Base-by-base conservation (phyloP, 2,329 filamentous ascomycete species). In the Phialemoniopsis sp. region DNA sequence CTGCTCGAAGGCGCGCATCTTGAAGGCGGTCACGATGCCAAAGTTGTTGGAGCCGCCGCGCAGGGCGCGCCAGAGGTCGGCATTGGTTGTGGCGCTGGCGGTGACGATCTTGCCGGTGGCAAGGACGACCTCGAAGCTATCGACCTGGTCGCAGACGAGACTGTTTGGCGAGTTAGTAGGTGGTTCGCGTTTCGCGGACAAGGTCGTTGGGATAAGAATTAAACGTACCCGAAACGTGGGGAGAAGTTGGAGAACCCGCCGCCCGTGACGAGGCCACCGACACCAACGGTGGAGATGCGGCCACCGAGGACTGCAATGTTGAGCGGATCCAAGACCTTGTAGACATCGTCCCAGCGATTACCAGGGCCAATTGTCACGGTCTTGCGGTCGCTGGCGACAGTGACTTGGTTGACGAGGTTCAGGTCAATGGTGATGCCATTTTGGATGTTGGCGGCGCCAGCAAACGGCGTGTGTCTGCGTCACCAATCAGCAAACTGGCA, bases 31-130 rank as follows among this genome's bases (percentile, higher is more conserved):
- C 7, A 73, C 66, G 44, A 75, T 63, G 32, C 73, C 76, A 44
- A 72, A 78, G 50, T 76, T 78, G 54, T 68, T 75, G n/a, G 70
- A 68, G 13, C 78, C 76, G 9, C 76, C 78, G 40, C 71, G 70
- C 4, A 80, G 63, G 1, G 70, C 73, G 45, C 60, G 62, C 54
- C 63, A 78, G 7, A 82, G 59, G 40, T 79, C 74, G 0, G 63
- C 42, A 42, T 79, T 58, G 8, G 58, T 51, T 1, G 50, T 50
- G 5, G 51, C 48, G n/a, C 63, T 70, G 3, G 68, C 73, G 4
- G 63, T 67, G 30, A 73, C 56, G 32, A 78, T 63, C 5, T 57
- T 52, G 8, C 73, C 70, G 44, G 70, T 63, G 13, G 70, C 66
- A 1, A 78, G 61, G 4, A 81, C 75, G 30, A 80, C 60, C 46